Base-by-base conservation (phyloP, 129 eudicot species). In the Arctium lappa region DNA sequence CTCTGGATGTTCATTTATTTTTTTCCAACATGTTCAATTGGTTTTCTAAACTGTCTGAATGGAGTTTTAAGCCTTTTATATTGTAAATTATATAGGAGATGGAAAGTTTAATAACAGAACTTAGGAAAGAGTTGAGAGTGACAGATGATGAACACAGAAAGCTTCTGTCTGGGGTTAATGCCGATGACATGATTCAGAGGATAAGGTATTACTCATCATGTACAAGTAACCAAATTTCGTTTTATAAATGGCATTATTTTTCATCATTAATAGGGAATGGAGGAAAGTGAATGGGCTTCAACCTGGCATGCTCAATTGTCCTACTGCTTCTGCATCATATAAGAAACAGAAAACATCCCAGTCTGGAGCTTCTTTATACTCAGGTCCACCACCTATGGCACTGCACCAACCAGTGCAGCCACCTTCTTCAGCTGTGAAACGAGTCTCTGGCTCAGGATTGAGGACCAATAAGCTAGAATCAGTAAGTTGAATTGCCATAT, bases 71-170 rank as follows among this genome's bases (percentile, higher is more conserved):
- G 66, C n/a, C 6, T 0, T 6, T 34, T 80, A 2, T 81, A 39
- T 46, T 63, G 31, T 80, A 72, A 44, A 70, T 86, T 77, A 32
- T 80, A 75, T 84, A 94, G 98, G 98, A 94, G 72, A 94, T 89
- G 87, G 98, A 92, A 91, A 84, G 93, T 84, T 87, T 94, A 78
- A 94, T 94, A 56, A 92, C 98, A 31, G 98, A 94, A 84, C 94
- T 94, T 56, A 89, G 98, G 76, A 94, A 91, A 84, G 98, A 94
- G 90, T 80, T 92, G 69, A 87, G 97, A 79, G 88, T 94, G 70
- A 88, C 98, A 32, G 94, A 91, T 85, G 98, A 94, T 86, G 97
- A 94, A 85, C 98, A 94, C 89, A 87, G 98, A 80, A 91, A 88
- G 76, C 91, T 92, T 82, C 85, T 94, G 65, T 74, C 89, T 16